phyloP scores from a whole-genome alignment of 1,139 yeast species.

The Kurtzmaniella natalensis region DNA sequence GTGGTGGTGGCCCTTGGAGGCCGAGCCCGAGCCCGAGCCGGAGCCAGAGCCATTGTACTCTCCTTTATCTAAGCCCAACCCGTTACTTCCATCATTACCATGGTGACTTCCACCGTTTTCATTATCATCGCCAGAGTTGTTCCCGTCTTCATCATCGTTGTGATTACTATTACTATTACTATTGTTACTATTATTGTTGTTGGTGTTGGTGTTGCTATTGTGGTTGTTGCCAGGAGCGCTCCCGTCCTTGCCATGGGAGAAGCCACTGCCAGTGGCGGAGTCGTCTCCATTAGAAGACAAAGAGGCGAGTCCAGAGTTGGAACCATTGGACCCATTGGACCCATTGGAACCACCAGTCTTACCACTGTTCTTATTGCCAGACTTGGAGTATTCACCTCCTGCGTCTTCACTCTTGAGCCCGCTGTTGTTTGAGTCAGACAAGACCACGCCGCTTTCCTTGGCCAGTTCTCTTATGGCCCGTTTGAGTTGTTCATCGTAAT shows the following conservation, averaged over 20 bases:
- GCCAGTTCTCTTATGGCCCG: conserved; percentile 72
- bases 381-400: conserved; percentile 12
- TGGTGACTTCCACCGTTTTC: neutral
- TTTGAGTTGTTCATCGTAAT: conserved; percentile 62
- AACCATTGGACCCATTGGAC: too few species aligned
- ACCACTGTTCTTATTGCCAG: conserved; percentile 2
- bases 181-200: conserved; percentile 6
- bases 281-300: too few species aligned
- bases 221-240: too few species aligned
- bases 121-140: conserved; percentile 7
- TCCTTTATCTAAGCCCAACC: too few species aligned
- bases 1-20: too few species aligned
- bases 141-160: conserved; percentile 11
- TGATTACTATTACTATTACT: conserved; percentile 7
- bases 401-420: conserved; percentile 4
- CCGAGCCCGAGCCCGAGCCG: too few species aligned
- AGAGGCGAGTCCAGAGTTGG: too few species aligned
- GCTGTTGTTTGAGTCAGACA: conserved; percentile 4
- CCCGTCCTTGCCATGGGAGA: too few species aligned
- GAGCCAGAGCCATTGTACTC: too few species aligned
- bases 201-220: too few species aligned
- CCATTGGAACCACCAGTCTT: conserved; percentile 8
- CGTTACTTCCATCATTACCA: too few species aligned
- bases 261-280: neutral
- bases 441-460: conserved; percentile 29